These are phyloP conservation scores for Aspergillus biplanus DNA, from an alignment of 495 filamentous ascomycete species.

Conservation along the genomic window DNA sequence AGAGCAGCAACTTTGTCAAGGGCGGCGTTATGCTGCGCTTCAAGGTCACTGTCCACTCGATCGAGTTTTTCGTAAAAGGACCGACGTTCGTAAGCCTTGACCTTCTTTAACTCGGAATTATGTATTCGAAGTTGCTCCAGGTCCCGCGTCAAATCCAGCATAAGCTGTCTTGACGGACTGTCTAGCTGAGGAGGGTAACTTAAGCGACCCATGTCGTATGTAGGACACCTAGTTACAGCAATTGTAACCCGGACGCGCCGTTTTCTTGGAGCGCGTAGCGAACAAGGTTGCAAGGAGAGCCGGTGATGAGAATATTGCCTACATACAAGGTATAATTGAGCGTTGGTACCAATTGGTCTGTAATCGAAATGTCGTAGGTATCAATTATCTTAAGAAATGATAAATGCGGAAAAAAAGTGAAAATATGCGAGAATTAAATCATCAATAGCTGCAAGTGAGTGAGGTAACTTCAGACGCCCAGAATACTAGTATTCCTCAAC, in stretches of 20 bases:
- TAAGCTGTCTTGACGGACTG: conserved; percentile 53
- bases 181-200: conserved; percentile 39
- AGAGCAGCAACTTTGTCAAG: conserved; percentile 63
- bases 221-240: background rate
- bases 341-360: no score
- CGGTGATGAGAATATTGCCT: no score
- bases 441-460: no score
- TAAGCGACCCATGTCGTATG: conserved; percentile 30
- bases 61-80: conserved; percentile 51
- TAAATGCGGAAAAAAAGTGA: no score
- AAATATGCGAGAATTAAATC: no score
- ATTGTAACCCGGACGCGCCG: background rate
- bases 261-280: background rate
- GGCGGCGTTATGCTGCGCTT: conserved; percentile 58
- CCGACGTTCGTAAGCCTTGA: conserved; percentile 49
- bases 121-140: conserved; percentile 44
- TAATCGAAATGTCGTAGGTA: no score
- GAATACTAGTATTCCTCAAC: no score
- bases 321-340: no score
- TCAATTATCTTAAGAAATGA: no score
- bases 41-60: conserved; percentile 44
- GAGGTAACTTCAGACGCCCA: no score
- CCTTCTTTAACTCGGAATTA: conserved; percentile 45
- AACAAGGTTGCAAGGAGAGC: no score
- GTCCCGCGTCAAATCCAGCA: conserved; percentile 49